These are phyloP conservation scores for Aspergillus eucalypticola DNA, from an alignment of 2,329 filamentous ascomycete genomes.

Conservation along the genomic window DNA sequence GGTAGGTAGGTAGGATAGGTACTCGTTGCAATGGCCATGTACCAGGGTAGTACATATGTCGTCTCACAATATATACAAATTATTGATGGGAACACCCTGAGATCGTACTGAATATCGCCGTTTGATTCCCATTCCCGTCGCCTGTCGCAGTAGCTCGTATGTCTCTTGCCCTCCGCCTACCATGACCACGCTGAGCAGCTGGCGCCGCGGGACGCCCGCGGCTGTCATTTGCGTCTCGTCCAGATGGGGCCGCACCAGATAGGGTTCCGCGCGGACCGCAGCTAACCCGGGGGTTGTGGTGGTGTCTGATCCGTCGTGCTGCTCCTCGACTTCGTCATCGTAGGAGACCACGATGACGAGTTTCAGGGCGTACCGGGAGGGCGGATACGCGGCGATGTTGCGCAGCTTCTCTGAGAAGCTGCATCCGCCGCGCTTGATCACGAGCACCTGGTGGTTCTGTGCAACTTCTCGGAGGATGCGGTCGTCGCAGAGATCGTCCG, in stretches of 20 bases:
- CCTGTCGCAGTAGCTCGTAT: slow-evolving; percentile 63
- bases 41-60: background rate
- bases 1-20: too few species aligned
- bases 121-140: slow-evolving; percentile 71
- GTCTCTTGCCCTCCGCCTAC: slow-evolving; percentile 69
- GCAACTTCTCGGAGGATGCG: slow-evolving; percentile 55
- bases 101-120: slow-evolving; percentile 79
- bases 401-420: slow-evolving; percentile 79
- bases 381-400: slow-evolving; percentile 78
- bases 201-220: slow-evolving; percentile 65
- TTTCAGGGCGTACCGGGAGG: slow-evolving; percentile 64
- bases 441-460: slow-evolving; percentile 69
- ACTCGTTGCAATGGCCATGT: too few species aligned
- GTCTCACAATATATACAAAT: slow-evolving; percentile 67
- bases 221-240: slow-evolving; percentile 73
- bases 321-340: slow-evolving; percentile 45
- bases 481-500: slow-evolving; percentile 65
- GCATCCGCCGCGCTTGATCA: slow-evolving; percentile 80
- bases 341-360: slow-evolving; percentile 76
- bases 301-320: slow-evolving; percentile 17
- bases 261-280: slow-evolving; percentile 38
- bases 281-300: slow-evolving; percentile 20
- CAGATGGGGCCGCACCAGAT: slow-evolving; percentile 67
- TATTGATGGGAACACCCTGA: slow-evolving; percentile 74
- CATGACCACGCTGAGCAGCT: slow-evolving; percentile 82